Base-by-base conservation (phyloP, 768 basidiomycete genomes). In the Agrocybe praecox region DNA sequence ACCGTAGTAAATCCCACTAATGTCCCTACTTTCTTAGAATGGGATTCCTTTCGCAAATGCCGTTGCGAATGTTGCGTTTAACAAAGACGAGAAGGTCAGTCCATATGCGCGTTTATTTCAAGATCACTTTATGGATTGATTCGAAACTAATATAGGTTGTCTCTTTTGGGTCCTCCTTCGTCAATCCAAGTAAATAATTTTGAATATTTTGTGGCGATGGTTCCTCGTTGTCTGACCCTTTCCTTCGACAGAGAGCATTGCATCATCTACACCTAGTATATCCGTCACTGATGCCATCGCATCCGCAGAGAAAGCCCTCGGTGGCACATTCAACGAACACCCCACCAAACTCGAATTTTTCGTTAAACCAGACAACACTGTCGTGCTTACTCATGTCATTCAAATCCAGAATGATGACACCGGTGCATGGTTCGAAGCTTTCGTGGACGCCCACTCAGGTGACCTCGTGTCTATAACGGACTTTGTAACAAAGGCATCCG, bases 371-470 rank as follows among this genome's bases (percentile, higher is more conserved):
- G 77, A 80, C 59, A 74, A 73, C 36, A 69, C 69, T 6, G 72
- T 67, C 22, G 75, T 67, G 21, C 73, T 83, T 9, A 73, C 78
- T 5, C 78, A 81, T 62, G 70, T 72, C 33, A 62, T 76, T 14
- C 75, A 79, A 46, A 71, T 79, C 26, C 67, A 68, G 34, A 73
- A 76, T 53, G 65, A 72, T 19, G 55, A 63, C 5, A 64, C 69
- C 12, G 69, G 80, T 34, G 75, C 79, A 11, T 87, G 82, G 81
- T 78, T 76, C 63, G 83, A 87, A 67, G 85, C 83, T 0, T 84
- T 84, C 57, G 78, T 87, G 45, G 85, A 86, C 60, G 85, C 82
- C 14, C 80, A 82, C 60, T 72, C 76, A n/a, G 80, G 80, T n/a
- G 78, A 82, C 36, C 65, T 86, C 42, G 67, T 83, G 21, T 73